Conservation (phyloP, 805 yeast genomes). For the Hanseniaspora lindneri region DNA sequence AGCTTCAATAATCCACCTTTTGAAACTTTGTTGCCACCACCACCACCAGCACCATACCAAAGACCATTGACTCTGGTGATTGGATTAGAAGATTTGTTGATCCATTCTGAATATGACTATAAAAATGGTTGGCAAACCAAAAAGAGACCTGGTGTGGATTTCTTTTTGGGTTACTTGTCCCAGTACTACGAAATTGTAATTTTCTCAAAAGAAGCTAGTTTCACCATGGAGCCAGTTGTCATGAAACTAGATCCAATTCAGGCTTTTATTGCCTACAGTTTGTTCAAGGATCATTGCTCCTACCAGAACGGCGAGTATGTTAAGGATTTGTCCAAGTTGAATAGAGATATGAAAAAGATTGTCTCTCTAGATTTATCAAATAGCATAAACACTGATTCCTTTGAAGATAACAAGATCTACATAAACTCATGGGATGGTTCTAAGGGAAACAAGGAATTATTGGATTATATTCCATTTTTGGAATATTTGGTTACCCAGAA, state of each 20-base stretch:
- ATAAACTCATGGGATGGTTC: slow-evolving; percentile 78
- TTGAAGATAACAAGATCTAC: slow-evolving; percentile 83
- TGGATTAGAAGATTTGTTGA: slow-evolving; percentile 76
- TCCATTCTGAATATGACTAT: slow-evolving; percentile 86
- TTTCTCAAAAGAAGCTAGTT: slow-evolving; percentile 74
- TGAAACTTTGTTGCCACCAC: slow-evolving; percentile 83
- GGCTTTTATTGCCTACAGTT: slow-evolving; percentile 74
- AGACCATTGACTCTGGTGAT: slow-evolving; percentile 85
- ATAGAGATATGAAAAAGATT: slow-evolving; percentile 78
- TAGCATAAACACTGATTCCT: slow-evolving; percentile 9
- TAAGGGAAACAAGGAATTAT: slow-evolving; percentile 58
- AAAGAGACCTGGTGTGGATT: slow-evolving; percentile 96
- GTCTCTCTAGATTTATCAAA: slow-evolving; percentile 68
- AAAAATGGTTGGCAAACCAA: slow-evolving; percentile 97
- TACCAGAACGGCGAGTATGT: slow-evolving; percentile 79
- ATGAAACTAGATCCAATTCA: slow-evolving; percentile 87
- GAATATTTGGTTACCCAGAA: slow-evolving; percentile 87
- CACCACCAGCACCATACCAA: slow-evolving; percentile 81
- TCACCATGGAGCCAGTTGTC: slow-evolving; percentile 72
- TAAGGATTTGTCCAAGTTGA: slow-evolving; percentile 80
- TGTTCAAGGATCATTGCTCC: slow-evolving; percentile 77
- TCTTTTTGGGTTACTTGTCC: slow-evolving; percentile 85
- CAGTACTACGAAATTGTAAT: slow-evolving; percentile 93
- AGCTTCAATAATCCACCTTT: slow-evolving; percentile 89
- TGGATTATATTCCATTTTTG: slow-evolving; percentile 77